phyloP scores from a whole-genome alignment of 768 basidiomycete species.

The Boletus pseudo-olivaceus region DNA sequence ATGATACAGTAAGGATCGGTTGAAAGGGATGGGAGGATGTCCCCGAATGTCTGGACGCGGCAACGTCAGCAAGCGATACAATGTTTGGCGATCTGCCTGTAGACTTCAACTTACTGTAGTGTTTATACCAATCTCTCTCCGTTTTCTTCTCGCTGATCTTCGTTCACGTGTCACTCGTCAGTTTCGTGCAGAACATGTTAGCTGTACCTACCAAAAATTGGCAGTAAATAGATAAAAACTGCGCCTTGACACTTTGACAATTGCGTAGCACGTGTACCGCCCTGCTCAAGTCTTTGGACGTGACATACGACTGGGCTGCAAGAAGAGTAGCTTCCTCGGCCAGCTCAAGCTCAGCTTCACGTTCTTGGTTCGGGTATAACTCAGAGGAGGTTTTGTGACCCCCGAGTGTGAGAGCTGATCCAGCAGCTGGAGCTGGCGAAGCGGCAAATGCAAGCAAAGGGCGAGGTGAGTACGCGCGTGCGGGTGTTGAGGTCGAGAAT shows the following conservation, averaged over 20 bases:
- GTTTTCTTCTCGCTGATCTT: slow-evolving; percentile 84
- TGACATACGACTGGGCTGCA: slow-evolving; percentile 70
- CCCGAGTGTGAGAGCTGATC: slow-evolving; percentile 28
- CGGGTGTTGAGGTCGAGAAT: slow-evolving; percentile 61
- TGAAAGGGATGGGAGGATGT: slow-evolving; percentile 65
- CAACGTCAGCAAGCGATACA: neutral
- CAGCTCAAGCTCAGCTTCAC: slow-evolving; percentile 47
- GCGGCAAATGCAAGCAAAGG: slow-evolving; percentile 35
- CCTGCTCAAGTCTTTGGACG: slow-evolving; percentile 74
- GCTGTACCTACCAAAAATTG: slow-evolving; percentile 71
- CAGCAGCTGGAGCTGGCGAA: slow-evolving; percentile 28
- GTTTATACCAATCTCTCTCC: slow-evolving; percentile 80
- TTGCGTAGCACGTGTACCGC: slow-evolving; percentile 61
- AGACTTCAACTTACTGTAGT: slow-evolving; percentile 53
- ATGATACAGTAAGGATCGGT: slow-evolving; percentile 53
- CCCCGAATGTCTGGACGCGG: slow-evolving; percentile 55
- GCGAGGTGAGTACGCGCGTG: slow-evolving; percentile 43
- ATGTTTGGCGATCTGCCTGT: neutral
- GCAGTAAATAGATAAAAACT: slow-evolving; percentile 77
- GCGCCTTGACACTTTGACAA: slow-evolving; percentile 68
- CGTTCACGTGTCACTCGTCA: neutral
- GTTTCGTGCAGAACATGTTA: slow-evolving; percentile 1
- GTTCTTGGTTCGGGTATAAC: slow-evolving; percentile 26
- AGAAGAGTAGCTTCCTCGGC: slow-evolving; percentile 71
- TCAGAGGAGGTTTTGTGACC: slow-evolving; percentile 4